Evolutionary conservation across 371 early-diverging fungal genomes (phyloP).

Genomic region (Lichtheimia hyalospora): DNA sequence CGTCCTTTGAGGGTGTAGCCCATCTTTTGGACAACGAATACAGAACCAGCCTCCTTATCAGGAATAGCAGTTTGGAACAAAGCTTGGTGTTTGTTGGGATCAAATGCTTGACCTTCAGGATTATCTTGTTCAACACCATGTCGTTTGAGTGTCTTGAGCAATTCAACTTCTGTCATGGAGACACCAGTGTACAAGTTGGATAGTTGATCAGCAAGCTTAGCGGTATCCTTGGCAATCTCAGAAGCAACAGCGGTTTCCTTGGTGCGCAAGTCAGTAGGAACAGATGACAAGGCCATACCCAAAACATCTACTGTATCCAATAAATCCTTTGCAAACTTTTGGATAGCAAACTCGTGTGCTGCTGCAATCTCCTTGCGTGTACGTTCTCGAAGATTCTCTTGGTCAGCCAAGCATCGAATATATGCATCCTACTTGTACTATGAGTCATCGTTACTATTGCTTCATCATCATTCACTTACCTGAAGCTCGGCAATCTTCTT

Average conservation of each 20-base stretch:
- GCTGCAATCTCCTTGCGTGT: conserved; percentile 84
- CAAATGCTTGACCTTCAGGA: conserved; percentile 85
- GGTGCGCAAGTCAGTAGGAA: conserved; percentile 53
- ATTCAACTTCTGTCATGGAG: conserved; percentile 83
- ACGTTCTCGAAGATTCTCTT: conserved; percentile 92
- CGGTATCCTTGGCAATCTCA: conserved; percentile 39
- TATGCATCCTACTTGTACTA: conserved; percentile 59
- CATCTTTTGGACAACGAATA: conserved; percentile 87
- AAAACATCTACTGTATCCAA: conserved; percentile 93
- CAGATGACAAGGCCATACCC: conserved; percentile 81
- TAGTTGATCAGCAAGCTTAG: conserved; percentile 64
- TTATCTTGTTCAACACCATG: conserved; percentile 87
- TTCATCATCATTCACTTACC: conserved; percentile 42
- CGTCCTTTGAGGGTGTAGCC: conserved; percentile 93
- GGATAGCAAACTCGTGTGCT: conserved; percentile 85
- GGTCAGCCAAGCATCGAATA: conserved; percentile 92
- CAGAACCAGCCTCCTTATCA: conserved; percentile 85
- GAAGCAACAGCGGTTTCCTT: conserved; percentile 27
- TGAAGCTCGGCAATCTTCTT: conserved; percentile 80
- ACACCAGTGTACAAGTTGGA: conserved; percentile 87
- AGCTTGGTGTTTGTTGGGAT: conserved; percentile 94
- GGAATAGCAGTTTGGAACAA: conserved; percentile 91
- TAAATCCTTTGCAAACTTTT: conserved; percentile 96
- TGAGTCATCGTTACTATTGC: not conserved
- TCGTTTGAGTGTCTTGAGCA: conserved; percentile 85